Percentiles rank a stretch among this genome's conserved stretches.
These are phyloP conservation scores for Musa acuminata DNA, from an alignment of 176 grass and related monocot species.

Conservation along the genomic window DNA sequence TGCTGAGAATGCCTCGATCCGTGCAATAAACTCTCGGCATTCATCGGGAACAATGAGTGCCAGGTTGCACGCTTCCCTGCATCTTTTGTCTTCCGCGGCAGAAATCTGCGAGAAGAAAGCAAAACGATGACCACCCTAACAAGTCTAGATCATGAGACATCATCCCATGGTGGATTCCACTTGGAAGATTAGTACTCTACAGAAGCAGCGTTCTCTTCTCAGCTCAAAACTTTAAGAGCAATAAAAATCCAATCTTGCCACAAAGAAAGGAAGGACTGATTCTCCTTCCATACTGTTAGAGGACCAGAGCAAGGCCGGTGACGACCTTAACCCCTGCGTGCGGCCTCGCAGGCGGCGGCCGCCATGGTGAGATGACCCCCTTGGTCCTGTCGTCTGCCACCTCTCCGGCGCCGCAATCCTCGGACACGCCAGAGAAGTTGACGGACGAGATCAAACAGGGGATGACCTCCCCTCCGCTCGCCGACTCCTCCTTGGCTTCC, in stretches of 20 bases:
- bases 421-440: conserved; percentile 35
- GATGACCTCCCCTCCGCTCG: neutral
- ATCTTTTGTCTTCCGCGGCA: too few relatives aligned
- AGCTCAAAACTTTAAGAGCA: neutral
- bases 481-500: neutral
- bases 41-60: too few relatives aligned
- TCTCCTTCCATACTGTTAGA: conserved; percentile 27
- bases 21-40: too few relatives aligned
- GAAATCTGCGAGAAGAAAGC: too few relatives aligned
- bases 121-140: too few relatives aligned
- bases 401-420: conserved; percentile 21
- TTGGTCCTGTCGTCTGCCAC: conserved; percentile 26
- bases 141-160: too few relatives aligned
- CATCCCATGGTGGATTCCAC: too few relatives aligned
- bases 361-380: conserved; percentile 43
- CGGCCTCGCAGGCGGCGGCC: conserved; percentile 28
- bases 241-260: too few relatives aligned
- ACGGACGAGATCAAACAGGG: conserved; percentile 27
- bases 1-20: too few relatives aligned
- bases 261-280: too few relatives aligned
- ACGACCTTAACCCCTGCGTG: conserved; percentile 31
- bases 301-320: conserved; percentile 66
- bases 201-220: neutral
- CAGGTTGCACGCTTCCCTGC: too few relatives aligned
- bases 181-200: too few relatives aligned